phyloP scores from a whole-genome alignment of 78 protist species.

The Dictyostelium citrinum region DNA sequence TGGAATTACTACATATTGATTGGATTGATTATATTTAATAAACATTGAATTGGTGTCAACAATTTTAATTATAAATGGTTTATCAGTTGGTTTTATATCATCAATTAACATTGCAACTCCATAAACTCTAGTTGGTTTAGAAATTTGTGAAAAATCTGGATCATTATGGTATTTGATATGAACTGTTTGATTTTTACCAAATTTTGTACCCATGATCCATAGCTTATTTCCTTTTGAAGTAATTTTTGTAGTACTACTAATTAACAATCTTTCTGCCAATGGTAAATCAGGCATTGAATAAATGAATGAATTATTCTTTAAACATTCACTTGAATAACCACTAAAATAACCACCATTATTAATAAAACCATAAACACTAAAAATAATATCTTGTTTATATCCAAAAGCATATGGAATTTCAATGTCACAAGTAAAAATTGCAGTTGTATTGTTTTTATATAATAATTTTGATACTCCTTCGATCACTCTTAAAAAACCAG shows the following conservation, averaged over 20 bases:
- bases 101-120: background rate
- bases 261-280: background rate
- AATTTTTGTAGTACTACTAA: background rate
- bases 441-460: background rate
- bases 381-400: background rate
- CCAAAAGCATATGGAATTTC: slow-evolving; percentile 42
- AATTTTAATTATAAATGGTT: background rate
- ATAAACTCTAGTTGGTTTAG: background rate
- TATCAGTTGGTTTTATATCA: background rate
- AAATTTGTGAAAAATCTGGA: background rate
- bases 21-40: background rate
- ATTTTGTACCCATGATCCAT: background rate
- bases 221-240: background rate
- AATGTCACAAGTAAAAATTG: background rate
- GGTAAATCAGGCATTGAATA: background rate
- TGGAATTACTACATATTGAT: background rate
- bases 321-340: background rate
- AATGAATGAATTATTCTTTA: background rate
- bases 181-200: background rate
- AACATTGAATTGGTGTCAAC: background rate
- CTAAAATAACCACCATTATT: slow-evolving; percentile 20
- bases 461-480: background rate
- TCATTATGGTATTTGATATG: background rate
- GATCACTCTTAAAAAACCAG: background rate
- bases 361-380: background rate